Conservation (phyloP, 441 rosid genomes). For the Euphorbia celastroides region DNA sequence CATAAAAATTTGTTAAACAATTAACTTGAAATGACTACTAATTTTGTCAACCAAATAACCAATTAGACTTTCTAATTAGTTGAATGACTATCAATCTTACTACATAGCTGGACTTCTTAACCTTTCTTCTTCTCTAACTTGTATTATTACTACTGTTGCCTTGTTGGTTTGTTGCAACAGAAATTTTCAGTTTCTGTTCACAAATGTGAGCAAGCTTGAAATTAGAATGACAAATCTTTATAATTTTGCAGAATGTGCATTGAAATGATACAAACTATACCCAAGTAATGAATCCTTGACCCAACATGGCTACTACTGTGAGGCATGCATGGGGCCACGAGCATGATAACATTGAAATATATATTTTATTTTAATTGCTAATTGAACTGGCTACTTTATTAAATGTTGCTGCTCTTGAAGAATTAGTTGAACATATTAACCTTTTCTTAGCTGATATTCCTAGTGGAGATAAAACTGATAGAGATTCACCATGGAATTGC, state of each 20-base stretch:
- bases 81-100: too few species aligned
- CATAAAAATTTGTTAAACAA: too few species aligned
- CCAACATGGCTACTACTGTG: background rate
- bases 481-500: background rate
- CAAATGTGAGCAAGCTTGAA: background rate
- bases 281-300: background rate
- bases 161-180: background rate
- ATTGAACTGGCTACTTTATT: background rate
- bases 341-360: background rate
- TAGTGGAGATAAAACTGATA: background rate
- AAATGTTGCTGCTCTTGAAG: background rate
- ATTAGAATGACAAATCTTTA: background rate
- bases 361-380: background rate
- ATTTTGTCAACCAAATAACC: too few species aligned
- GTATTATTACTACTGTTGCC: background rate
- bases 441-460: background rate
- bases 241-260: background rate
- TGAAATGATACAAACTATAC: background rate
- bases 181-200: background rate
- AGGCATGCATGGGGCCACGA: background rate
- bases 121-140: too few species aligned
- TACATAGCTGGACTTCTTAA: too few species aligned
- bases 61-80: too few species aligned
- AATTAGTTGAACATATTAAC: background rate
- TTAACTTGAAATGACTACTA: too few species aligned